These are phyloP conservation scores for Diatrype stigma DNA, from an alignment of 2,329 filamentous ascomycete species.

Conservation along the genomic window DNA sequence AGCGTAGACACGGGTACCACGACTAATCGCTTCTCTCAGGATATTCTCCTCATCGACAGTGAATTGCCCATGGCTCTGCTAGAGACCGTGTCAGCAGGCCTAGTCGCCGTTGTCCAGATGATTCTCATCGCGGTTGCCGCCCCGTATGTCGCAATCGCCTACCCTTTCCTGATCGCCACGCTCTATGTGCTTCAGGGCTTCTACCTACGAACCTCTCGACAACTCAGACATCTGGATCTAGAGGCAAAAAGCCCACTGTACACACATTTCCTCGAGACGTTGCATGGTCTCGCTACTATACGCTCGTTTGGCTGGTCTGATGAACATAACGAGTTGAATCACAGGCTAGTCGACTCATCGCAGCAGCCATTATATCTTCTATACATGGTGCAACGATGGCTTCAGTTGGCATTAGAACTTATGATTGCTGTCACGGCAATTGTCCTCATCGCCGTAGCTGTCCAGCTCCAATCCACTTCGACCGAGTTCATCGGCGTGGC, in stretches of 20 bases:
- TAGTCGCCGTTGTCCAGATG: slow-evolving; percentile 37
- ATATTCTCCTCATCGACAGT: slow-evolving; percentile 37
- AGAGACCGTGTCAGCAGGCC: slow-evolving; percentile 23
- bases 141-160: slow-evolving; percentile 43
- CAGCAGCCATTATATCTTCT: not conserved
- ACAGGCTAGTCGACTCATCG: slow-evolving; percentile 46
- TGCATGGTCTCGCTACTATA: slow-evolving; percentile 51
- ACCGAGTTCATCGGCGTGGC: slow-evolving; percentile 35
- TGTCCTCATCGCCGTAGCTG: slow-evolving; percentile 35
- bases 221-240: slow-evolving; percentile 56
- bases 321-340: slow-evolving; percentile 36
- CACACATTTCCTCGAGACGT: slow-evolving; percentile 51
- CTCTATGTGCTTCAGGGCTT: slow-evolving; percentile 51
- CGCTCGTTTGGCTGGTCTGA: slow-evolving; percentile 54
- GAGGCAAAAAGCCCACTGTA: slow-evolving; percentile 58
- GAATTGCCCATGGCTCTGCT: slow-evolving; percentile 32
- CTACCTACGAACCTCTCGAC: slow-evolving; percentile 57
- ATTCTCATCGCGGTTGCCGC: slow-evolving; percentile 40
- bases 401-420: slow-evolving; percentile 39
- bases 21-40: slow-evolving; percentile 43
- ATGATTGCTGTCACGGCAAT: slow-evolving; percentile 44
- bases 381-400: slow-evolving; percentile 16
- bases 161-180: slow-evolving; percentile 43
- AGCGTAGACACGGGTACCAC: slow-evolving; percentile 37
- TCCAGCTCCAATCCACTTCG: slow-evolving; percentile 23